Conservation (phyloP, 495 filamentous ascomycete species). For the Echria macrotheca region DNA sequence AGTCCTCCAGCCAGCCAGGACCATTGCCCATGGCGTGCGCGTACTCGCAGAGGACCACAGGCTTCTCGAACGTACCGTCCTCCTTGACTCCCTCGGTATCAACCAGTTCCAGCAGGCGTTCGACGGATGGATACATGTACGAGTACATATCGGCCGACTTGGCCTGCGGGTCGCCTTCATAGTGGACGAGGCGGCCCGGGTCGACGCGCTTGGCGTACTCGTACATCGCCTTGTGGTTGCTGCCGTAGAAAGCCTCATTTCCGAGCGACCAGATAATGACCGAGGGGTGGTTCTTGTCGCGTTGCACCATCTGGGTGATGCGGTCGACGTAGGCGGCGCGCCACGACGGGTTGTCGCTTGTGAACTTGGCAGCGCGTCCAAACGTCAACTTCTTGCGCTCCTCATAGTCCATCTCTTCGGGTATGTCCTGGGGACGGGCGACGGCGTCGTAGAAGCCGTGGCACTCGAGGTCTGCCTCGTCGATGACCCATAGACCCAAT, state of each 20-base stretch:
- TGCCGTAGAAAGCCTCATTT: constrained; percentile 64
- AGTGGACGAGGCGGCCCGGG: constrained; percentile 56
- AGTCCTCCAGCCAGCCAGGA: constrained; percentile 61
- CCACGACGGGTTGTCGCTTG: constrained; percentile 61
- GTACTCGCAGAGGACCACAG: constrained; percentile 63
- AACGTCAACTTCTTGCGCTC: constrained; percentile 52
- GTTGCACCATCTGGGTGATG: constrained; percentile 54
- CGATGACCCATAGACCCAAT: constrained; percentile 63
- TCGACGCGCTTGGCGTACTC: constrained; percentile 53
- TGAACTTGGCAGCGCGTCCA: constrained; percentile 47
- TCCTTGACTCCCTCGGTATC: constrained; percentile 24
- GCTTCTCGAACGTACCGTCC: constrained; percentile 44
- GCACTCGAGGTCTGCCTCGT: constrained; percentile 67
- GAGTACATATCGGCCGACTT: constrained; percentile 58
- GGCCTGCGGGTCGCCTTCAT: constrained; percentile 57
- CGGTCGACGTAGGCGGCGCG: constrained; percentile 60
- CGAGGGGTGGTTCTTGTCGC: constrained; percentile 61
- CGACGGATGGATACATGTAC: constrained; percentile 59
- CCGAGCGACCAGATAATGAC: constrained; percentile 69
- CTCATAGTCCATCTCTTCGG: constrained; percentile 43
- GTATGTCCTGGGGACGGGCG: constrained; percentile 38
- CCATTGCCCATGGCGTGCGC: constrained; percentile 71
- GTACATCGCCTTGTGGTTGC: constrained; percentile 60
- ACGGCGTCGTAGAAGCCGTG: constrained; percentile 58
- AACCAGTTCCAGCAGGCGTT: constrained; percentile 44